Evolutionary conservation across 2,329 filamentous ascomycete genomes (phyloP).

Genomic region (Pyrenophora seminiperda): DNA sequence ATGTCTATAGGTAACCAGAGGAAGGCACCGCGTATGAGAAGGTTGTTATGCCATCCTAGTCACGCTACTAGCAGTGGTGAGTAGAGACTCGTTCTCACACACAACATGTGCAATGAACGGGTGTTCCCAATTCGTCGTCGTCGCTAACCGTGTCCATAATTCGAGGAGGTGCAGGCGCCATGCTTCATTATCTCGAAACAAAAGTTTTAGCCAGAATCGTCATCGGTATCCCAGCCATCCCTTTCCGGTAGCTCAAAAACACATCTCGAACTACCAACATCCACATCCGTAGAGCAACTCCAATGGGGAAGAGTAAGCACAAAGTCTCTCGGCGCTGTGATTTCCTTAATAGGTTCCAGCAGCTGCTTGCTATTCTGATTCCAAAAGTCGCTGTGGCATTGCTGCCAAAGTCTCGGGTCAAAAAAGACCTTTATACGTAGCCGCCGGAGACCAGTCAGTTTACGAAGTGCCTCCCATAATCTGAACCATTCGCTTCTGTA

Average conservation of each 20-base stretch:
- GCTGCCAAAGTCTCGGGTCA: slow-evolving; percentile 3
- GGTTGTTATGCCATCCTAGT: too few relatives aligned
- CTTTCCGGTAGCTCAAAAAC: slow-evolving; percentile 12
- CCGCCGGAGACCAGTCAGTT: slow-evolving; percentile 24
- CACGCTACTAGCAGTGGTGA: too few relatives aligned
- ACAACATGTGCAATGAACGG: too few relatives aligned
- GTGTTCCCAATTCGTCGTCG: too few relatives aligned
- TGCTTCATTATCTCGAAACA: not conserved
- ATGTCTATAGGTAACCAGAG: too few relatives aligned
- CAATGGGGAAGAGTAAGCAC: slow-evolving; percentile 24
- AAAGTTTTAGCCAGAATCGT: not conserved
- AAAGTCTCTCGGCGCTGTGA: slow-evolving; percentile 23
- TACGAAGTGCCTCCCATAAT: slow-evolving; percentile 22
- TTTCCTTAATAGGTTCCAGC: slow-evolving; percentile 16
- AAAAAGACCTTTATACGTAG: slow-evolving; percentile 21
- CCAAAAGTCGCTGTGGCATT: slow-evolving; percentile 21
- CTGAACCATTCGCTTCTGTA: slow-evolving; percentile 17
- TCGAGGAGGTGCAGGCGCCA: too few relatives aligned
- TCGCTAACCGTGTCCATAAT: too few relatives aligned
- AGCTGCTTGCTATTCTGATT: slow-evolving; percentile 14
- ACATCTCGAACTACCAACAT: slow-evolving; percentile 18
- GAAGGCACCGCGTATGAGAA: too few relatives aligned
- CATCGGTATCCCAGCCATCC: not conserved
- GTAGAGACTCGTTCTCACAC: too few relatives aligned
- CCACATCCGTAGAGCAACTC: slow-evolving; percentile 16